phyloP scores from a whole-genome alignment of 805 yeast genomes.

The Blastobotrys parvus region DNA sequence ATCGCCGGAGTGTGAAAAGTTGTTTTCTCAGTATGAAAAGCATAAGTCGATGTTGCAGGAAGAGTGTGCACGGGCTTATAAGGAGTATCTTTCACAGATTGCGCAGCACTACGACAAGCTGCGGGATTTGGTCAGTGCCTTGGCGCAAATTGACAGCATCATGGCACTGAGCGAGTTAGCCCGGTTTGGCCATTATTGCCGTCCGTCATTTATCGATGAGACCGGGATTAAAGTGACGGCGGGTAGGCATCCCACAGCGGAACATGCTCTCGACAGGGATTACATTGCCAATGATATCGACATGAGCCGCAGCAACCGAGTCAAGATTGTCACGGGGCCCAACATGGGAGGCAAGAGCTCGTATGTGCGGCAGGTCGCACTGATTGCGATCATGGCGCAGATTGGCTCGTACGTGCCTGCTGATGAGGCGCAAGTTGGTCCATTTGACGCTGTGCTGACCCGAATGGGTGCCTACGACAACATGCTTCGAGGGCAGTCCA shows the following conservation, averaged over 20 bases:
- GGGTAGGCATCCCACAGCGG: conserved; percentile 64
- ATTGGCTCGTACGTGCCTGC: conserved; percentile 75
- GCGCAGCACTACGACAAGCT: conserved; percentile 33
- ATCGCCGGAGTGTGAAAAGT: neutral
- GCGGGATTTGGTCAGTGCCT: conserved; percentile 35
- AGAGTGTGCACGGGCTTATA: conserved; percentile 42
- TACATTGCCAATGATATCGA: conserved; percentile 62
- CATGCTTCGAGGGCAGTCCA: conserved; percentile 64
- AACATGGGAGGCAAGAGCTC: conserved; percentile 87
- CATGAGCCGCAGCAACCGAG: conserved; percentile 43
- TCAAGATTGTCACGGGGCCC: conserved; percentile 71
- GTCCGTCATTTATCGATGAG: conserved; percentile 36
- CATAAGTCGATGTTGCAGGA: conserved; percentile 46
- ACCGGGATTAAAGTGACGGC: conserved; percentile 43
- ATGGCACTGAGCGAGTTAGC: conserved; percentile 59
- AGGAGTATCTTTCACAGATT: conserved; percentile 32
- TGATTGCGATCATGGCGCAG: conserved; percentile 65
- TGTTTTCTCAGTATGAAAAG: conserved; percentile 33
- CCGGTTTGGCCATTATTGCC: conserved; percentile 35
- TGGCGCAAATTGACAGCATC: conserved; percentile 59
- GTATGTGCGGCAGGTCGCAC: conserved; percentile 64
- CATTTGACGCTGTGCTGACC: conserved; percentile 51
- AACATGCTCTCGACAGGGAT: conserved; percentile 33
- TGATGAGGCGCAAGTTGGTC: conserved; percentile 46
- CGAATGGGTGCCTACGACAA: conserved; percentile 58